Evolutionary conservation across 176 grass and related monocot genomes (phyloP), one percentile per base, ranked within the genome.

Genomic region (Carex kokanica): DNA sequence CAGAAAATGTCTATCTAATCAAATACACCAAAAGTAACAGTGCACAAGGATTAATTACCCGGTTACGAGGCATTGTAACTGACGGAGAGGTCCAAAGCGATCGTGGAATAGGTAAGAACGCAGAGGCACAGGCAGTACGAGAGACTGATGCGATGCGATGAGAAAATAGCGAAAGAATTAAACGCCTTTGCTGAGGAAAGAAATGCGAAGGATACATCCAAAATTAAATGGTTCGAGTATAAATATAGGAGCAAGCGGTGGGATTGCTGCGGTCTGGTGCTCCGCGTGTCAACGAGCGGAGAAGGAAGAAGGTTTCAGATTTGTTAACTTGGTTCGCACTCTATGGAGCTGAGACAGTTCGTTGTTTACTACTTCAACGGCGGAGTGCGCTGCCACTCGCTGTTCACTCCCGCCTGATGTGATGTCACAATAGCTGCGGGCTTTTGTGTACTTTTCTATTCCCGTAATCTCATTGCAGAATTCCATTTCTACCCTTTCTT

Each of bases 51-150:
- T 3, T 17, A 20, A 59, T 61, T 88, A 88, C 87, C 78, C 53
- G 65, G 41, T 53, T 78, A 61, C 72, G 34, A 68, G 59, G 82
- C 78, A 64, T 85, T 60, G 23, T 74, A 55, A 52, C 32, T 9
- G 17, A 41, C 17, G 12, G 17, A 27, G 53, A 58, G 65, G 32
- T n/a, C 8, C 34, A 69, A 36, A 61, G 17, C 52, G n/a, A 79
- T 78, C 86, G 77, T 74, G 56, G 82, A 73, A 74, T 27, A 60
- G 84, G 29, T 72, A 84, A 24, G 29, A 74, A 81, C 64, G 81
- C 64, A 89, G 86, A 78, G 81, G 66, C 16, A 53, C 66, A 8
- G 78, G 85, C 45, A 87, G 83, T 70, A 83, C 75, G 69, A 84
- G 85, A 65, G 64, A 74, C 52, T 79, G 85, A 63, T 88, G 73